Percentiles rank a stretch among this genome's conserved stretches.
Conservation (phyloP, 164 flowering plant species). For the Kingdonia uniflora region DNA sequence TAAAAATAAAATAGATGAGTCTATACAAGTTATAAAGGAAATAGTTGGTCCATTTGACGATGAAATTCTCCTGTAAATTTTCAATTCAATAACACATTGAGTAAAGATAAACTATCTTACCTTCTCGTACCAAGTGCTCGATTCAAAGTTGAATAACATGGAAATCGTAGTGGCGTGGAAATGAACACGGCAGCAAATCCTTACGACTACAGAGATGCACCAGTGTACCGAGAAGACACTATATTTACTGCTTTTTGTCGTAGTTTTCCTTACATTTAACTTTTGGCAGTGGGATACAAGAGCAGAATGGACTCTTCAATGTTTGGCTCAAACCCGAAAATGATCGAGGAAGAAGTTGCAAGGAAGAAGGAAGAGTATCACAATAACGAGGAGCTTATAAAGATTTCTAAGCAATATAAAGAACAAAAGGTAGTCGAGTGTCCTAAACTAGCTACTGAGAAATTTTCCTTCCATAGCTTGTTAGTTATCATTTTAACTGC, state of each 20-base stretch:
- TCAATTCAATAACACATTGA: no score
- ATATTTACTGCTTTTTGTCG: no score
- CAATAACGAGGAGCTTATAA: conserved; percentile 18
- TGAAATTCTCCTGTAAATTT: no score
- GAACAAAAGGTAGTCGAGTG: conserved; percentile 20
- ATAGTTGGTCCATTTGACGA: no score
- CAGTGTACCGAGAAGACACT: no score
- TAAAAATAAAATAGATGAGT: no score
- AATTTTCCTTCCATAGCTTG: neutral
- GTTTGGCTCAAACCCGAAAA: conserved; percentile 25
- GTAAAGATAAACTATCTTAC: no score
- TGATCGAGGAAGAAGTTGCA: conserved; percentile 26
- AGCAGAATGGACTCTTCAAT: conserved; percentile 32
- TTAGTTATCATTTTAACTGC: no score
- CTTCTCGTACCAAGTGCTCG: no score
- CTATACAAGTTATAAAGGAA: no score
- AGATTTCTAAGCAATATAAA: conserved; percentile 20
- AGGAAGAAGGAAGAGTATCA: conserved; percentile 35
- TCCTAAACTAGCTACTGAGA: neutral
- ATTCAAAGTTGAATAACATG: no score
- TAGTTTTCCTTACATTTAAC: neutral
- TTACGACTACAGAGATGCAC: neutral
- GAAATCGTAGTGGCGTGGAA: no score
- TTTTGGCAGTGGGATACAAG: conserved; percentile 50
- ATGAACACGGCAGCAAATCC: neutral